A percentile compares a stretch with the other conserved stretches of the same genome.
These are phyloP conservation scores for Trametes hirsuta DNA, from an alignment of 1,284 basidiomycete species.

Conservation along the genomic window DNA sequence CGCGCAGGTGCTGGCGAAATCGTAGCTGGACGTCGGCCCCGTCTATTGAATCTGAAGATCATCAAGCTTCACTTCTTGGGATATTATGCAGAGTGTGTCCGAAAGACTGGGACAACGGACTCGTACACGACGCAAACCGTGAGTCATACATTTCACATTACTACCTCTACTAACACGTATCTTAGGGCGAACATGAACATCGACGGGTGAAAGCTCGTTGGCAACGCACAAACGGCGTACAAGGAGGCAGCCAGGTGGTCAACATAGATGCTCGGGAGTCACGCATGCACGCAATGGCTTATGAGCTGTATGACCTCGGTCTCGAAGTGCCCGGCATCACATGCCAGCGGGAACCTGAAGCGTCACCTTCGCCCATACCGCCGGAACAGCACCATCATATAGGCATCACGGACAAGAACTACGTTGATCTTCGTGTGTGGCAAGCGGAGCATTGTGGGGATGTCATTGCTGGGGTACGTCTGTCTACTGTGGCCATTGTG, in stretches of 20 bases:
- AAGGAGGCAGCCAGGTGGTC: slow-evolving; percentile 19
- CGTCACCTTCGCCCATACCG: not conserved
- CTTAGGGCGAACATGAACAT: slow-evolving; percentile 28
- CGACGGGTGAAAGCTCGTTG: slow-evolving; percentile 22
- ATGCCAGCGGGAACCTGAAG: no score
- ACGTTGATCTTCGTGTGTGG: slow-evolving; percentile 21
- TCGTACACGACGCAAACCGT: slow-evolving; percentile 34
- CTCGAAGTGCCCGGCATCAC: not conserved
- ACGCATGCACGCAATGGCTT: not conserved
- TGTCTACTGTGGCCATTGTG: not conserved
- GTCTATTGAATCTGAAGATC: slow-evolving; percentile 19
- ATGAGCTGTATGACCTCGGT: slow-evolving; percentile 3
- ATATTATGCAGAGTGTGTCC: slow-evolving; percentile 20
- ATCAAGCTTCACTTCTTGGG: slow-evolving; percentile 28
- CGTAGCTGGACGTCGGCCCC: not conserved
- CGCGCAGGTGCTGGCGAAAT: not conserved
- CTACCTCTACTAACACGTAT: not conserved
- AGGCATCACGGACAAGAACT: slow-evolving; percentile 8
- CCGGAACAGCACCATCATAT: not conserved
- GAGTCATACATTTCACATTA: not conserved
- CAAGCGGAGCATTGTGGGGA: slow-evolving; percentile 20
- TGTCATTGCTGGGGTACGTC: slow-evolving; percentile 26
- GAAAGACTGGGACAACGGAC: slow-evolving; percentile 28
- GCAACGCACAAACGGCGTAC: slow-evolving; percentile 19
- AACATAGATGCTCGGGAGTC: slow-evolving; percentile 16